Conservation (phyloP, 371 early-diverging fungal genomes). For the Mucor circinelloides region DNA sequence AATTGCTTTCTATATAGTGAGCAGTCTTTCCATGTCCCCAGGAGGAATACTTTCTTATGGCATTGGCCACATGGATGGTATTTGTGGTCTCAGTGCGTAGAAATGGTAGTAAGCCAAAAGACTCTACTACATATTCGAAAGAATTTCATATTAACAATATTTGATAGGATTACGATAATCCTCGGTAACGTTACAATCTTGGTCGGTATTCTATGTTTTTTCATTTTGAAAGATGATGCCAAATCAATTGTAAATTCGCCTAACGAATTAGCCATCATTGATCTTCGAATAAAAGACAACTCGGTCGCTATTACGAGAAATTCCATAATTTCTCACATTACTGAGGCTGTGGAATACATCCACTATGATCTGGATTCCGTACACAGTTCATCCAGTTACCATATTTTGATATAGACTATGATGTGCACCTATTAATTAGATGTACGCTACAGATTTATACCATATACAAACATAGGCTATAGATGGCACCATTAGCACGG, state of each 20-base stretch:
- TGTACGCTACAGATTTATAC: no score
- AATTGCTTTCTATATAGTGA: constrained; percentile 15
- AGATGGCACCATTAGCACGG: no score
- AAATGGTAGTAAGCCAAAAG: constrained; percentile 30
- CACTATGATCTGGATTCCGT: no score
- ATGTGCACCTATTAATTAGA: no score
- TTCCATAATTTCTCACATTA: constrained; percentile 31
- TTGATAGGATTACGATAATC: constrained; percentile 25
- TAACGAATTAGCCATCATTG: constrained; percentile 27
- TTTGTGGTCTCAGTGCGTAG: constrained; percentile 43
- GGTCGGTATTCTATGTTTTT: constrained; percentile 22
- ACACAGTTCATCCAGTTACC: no score
- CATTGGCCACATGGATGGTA: constrained; percentile 43
- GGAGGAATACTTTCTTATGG: constrained; percentile 60
- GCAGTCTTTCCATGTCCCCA: constrained; percentile 45
- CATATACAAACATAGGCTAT: no score
- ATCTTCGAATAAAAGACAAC: constrained; percentile 31
- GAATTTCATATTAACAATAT: neutral
- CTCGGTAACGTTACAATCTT: constrained; percentile 16
- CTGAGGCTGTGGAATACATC: constrained; percentile 25
- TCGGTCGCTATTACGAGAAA: constrained; percentile 28
- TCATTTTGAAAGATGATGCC: constrained; percentile 22
- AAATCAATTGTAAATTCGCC: constrained; percentile 11
- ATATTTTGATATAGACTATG: no score
- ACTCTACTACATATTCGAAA: constrained; percentile 6